These are phyloP conservation scores for Micractinium conductrix DNA, from an alignment of 139 green algal genomes.

Conservation along the genomic window DNA sequence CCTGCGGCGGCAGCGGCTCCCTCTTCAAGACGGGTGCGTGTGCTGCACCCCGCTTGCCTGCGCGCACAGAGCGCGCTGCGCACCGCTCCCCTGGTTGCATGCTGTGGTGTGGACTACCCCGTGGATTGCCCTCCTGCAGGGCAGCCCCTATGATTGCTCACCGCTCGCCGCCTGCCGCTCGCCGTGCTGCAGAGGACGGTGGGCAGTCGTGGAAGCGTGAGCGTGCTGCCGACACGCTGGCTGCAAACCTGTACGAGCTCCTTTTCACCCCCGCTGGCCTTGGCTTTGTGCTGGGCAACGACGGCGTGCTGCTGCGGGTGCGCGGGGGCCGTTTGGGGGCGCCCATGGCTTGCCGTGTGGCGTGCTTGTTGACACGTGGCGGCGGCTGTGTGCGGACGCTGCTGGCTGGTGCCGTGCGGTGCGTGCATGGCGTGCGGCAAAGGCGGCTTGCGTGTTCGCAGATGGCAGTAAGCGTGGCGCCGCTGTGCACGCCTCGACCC, in stretches of 20 bases:
- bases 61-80: too few relatives aligned
- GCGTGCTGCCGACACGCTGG: slow-evolving; percentile 78
- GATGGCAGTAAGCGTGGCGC: too few relatives aligned
- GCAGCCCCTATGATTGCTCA: too few relatives aligned
- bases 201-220: slow-evolving; percentile 96
- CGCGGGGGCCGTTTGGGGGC: neutral
- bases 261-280: slow-evolving; percentile 75
- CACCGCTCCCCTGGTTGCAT: too few relatives aligned
- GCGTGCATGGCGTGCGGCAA: too few relatives aligned
- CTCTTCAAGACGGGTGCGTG: slow-evolving; percentile 82
- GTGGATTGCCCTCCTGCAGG: neutral
- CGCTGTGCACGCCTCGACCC: neutral
- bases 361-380: neutral
- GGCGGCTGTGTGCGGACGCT: neutral
- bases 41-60: too few relatives aligned
- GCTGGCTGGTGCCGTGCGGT: too few relatives aligned
- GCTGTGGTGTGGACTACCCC: too few relatives aligned
- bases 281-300: slow-evolving; percentile 91
- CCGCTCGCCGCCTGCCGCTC: neutral
- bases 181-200: slow-evolving; percentile 67
- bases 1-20: slow-evolving; percentile 91
- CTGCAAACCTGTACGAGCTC: slow-evolving; percentile 98
- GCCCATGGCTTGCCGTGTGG: too few relatives aligned
- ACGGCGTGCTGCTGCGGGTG: slow-evolving; percentile 42
- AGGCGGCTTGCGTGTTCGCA: neutral